Percentiles rank a stretch among this genome's conserved stretches.
Conservation (phyloP, 2,329 filamentous ascomycete genomes). For the Fusarium begoniae region DNA sequence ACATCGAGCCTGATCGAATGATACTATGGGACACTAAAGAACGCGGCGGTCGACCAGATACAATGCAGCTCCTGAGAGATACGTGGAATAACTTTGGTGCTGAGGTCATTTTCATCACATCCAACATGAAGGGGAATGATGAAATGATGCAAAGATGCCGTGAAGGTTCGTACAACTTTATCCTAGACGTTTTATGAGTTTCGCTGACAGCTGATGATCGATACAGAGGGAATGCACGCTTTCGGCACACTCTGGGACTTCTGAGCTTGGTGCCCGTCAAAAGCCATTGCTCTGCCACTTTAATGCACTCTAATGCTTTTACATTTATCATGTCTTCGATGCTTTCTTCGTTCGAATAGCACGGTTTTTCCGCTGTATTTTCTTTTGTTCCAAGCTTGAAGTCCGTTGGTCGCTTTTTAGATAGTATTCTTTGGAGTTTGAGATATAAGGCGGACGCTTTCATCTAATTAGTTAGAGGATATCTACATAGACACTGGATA, state of each 20-base stretch:
- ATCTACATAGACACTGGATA: neutral
- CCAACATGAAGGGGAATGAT: neutral
- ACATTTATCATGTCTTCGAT: neutral
- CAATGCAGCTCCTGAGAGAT: neutral
- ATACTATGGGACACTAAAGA: constrained; percentile 7
- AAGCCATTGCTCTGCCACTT: accelerated
- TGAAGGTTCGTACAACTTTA: neutral
- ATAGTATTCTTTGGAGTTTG: neutral
- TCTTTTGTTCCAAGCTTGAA: neutral
- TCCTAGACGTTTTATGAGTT: accelerated
- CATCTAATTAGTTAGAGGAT: too few relatives aligned
- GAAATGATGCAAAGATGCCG: neutral
- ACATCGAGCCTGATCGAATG: neutral
- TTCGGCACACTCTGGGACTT: neutral
- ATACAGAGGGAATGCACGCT: neutral
- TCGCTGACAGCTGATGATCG: accelerated
- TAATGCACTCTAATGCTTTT: too few relatives aligned
- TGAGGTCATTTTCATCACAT: neutral
- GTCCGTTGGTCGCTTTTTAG: accelerated
- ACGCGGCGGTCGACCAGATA: neutral
- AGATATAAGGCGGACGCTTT: accelerated
- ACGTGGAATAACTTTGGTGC: neutral
- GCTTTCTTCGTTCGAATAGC: accelerated
- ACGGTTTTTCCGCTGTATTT: accelerated
- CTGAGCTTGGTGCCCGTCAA: accelerated